Base-by-base conservation (phyloP, 139 green algal genomes). In the Chlorella sp. region DNA sequence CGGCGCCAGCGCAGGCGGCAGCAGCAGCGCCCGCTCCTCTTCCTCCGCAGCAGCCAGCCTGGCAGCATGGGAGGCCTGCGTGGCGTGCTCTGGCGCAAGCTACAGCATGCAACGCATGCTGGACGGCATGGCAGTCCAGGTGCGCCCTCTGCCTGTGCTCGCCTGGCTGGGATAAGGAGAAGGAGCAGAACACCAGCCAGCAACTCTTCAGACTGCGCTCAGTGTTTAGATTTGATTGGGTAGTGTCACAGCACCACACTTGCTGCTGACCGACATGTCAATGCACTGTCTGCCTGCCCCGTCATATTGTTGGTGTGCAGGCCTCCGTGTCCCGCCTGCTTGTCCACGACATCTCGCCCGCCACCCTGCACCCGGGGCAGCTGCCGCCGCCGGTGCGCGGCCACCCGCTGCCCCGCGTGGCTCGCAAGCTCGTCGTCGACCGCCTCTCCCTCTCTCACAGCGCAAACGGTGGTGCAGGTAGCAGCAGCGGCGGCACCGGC, bases 91-190 rank as follows among this genome's bases (percentile, higher is more conserved):
- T 14, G 68, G 68, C 18, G 71, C 68, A 66, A 81, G 39, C 30
- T 12, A 81, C 39, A 68, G 66, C 73, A 30, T 88, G 84, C 64
- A 88, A 28, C 81, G 68, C 84, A 40, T 88, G 28, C 30, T 88
- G 39, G 84, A 88, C 37, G 84, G 84, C 39, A 15, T 66, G 66
- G 73, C 66, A 9, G 66, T 81, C 21, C 71, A 81, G 84, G 66
- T 88, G 68, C 24, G 39, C 18, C 30, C 76, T 57, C 22, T 60
- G n/a, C 39, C n/a, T 57, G 77, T 83, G 34, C 34, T 32, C 21
- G 64, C 11, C 26, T 77, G 73, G 39, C 19, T 34, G 19, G 48
- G n/a, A n/a, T n/a, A n/a, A n/a, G 48, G 48, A 57, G 7, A 57
- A 5, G 48, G 48, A 57, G 48, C 48, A 73, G 22, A 30, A 30